Base-by-base conservation (phyloP, 2,329 filamentous ascomycete genomes). In the Trichoderma lentiforme region DNA sequence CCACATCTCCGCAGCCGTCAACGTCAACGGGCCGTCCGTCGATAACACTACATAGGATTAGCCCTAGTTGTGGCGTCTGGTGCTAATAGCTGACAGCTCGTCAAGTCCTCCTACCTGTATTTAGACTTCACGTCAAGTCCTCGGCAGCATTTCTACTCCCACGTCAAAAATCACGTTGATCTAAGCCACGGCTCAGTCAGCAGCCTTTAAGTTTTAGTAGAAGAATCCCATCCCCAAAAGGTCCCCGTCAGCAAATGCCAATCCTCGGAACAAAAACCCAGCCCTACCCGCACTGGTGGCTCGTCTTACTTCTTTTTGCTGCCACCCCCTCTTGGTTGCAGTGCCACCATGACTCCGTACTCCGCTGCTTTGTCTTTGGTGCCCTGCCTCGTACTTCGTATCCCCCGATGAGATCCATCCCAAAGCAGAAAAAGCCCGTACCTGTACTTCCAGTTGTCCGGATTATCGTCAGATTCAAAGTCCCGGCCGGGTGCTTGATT, bases 261-360 rank as follows among this genome's bases (percentile, higher is more conserved):
- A 30, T 32, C 34, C 60, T 62, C 60, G 60, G 60, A 62, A 39
- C n/a, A 30, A 24, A 62, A 9, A 39, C 12, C 56, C 57, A 70
- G 67, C 67, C 67, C 67, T 70, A 63, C 43, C 67, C 67, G 43
- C 67, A 21, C 67, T 34, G 24, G 28, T 60, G 56, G 66, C 39
- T 65, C 62, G 62, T 65, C 62, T 65, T 43, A 65, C 62, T 51
- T n/a, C n/a, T n/a, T n/a, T n/a, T 32, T 32, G 15, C 60, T 43
- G 21, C 34, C 60, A 43, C 60, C 60, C 53, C 51, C 30, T 7
- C 32, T 28, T 64, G 51, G 43, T 39, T 11, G 64, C 51, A 43
- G 64, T 57, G 64, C 64, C 64, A 57, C 64, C 51, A 67, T 39
- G 12, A 28, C 64, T 39, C 21, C 51, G 32, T 39, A 30, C 64